phyloP scores from a whole-genome alignment of 2,329 filamentous ascomycete species.

The Neobulgaria alba region DNA sequence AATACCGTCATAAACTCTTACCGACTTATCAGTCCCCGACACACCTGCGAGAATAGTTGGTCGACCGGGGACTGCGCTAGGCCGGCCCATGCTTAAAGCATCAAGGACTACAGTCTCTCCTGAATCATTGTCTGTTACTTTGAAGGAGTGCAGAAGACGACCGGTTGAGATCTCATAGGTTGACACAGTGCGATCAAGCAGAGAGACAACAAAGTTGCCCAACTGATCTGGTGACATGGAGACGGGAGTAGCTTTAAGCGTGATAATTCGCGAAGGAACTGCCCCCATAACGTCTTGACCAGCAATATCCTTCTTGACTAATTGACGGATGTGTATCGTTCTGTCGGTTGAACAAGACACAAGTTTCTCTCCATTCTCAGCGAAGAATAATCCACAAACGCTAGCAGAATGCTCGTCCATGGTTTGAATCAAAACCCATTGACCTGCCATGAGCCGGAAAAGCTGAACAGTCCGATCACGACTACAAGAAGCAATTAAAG shows the following conservation, averaged over 20 bases:
- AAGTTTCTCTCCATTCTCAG: constrained; percentile 56
- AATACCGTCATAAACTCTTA: constrained; percentile 77
- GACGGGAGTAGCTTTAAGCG: constrained; percentile 76
- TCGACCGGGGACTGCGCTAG: constrained; percentile 43
- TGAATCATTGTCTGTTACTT: constrained; percentile 71
- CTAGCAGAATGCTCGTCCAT: constrained; percentile 85
- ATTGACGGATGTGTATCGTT: constrained; percentile 73
- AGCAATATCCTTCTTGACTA: constrained; percentile 60
- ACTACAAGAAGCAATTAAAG: constrained; percentile 72
- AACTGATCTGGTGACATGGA: constrained; percentile 60
- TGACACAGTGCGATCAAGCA: constrained; percentile 51
- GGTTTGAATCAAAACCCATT: constrained; percentile 77
- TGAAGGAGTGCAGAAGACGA: constrained; percentile 64
- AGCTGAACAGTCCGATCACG: constrained; percentile 89
- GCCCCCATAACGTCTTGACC: constrained; percentile 60
- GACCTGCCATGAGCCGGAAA: constrained; percentile 53
- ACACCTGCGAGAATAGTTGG: constrained; percentile 70
- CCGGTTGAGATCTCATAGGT: constrained; percentile 59
- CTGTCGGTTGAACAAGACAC: constrained; percentile 86
- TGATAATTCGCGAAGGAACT: constrained; percentile 66
- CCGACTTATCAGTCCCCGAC: constrained; percentile 92
- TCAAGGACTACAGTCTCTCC: constrained; percentile 78
- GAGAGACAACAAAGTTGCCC: constrained; percentile 48
- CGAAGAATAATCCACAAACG: constrained; percentile 70
- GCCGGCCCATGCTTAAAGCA: constrained; percentile 57